These are phyloP conservation scores for Claviceps cyperi DNA, from an alignment of 2,329 filamentous ascomycete species.

Conservation along the genomic window DNA sequence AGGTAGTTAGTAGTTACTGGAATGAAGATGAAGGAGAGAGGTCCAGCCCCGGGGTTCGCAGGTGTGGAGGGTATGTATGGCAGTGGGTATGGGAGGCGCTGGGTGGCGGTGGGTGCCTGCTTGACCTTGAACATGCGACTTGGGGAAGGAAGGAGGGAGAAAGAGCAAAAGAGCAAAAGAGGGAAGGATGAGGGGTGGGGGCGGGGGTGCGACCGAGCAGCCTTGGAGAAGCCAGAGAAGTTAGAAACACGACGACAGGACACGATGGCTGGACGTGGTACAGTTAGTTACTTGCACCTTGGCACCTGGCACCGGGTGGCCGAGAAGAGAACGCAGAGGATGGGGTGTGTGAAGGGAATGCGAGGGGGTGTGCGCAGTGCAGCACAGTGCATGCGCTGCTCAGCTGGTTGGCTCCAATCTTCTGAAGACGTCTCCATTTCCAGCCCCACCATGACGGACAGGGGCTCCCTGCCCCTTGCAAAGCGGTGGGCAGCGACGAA, in stretches of 20 bases:
- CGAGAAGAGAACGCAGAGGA: background rate
- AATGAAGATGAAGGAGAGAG: slow-evolving; percentile 14
- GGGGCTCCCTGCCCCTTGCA: background rate
- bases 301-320: background rate
- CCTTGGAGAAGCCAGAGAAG: background rate
- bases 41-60: slow-evolving; percentile 9
- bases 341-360: no score
- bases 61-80: slow-evolving; percentile 10
- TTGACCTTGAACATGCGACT: background rate
- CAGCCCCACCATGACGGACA: background rate
- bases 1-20: slow-evolving; percentile 14
- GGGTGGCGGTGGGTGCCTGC: background rate
- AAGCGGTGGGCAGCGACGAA: background rate
- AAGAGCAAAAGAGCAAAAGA: background rate
- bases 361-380: no score
- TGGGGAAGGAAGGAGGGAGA: background rate
- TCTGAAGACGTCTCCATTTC: background rate
- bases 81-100: background rate
- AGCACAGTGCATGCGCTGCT: background rate
- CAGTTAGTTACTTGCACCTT: background rate
- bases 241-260: background rate
- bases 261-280: background rate
- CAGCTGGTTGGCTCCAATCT: background rate
- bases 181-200: background rate
- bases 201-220: background rate